Evolutionary conservation across 176 grass and related monocot genomes (phyloP).

Genomic region (Olyra latifolia): DNA sequence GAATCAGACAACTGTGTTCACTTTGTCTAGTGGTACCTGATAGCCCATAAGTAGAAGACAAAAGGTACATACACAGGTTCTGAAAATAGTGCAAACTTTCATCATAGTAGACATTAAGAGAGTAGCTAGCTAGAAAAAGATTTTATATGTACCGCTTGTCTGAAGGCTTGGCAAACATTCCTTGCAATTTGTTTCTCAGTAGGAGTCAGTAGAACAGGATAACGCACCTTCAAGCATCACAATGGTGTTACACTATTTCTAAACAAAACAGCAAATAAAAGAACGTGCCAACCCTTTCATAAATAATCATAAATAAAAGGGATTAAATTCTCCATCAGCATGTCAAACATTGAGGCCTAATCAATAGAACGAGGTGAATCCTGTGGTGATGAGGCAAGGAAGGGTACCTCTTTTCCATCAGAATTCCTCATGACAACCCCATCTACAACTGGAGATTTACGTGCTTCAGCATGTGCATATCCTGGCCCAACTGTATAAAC

Average conservation of each 20-base stretch:
- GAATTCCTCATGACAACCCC: slow-evolving; percentile 97
- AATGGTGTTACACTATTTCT: background rate
- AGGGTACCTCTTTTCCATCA: slow-evolving; percentile 90
- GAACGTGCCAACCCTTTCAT: background rate
- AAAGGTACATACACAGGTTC: background rate
- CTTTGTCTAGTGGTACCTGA: background rate
- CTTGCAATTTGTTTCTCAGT: slow-evolving; percentile 96
- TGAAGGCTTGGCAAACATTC: slow-evolving; percentile 82
- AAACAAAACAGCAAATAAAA: slow-evolving; percentile 3
- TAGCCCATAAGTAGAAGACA: background rate
- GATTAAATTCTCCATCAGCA: background rate
- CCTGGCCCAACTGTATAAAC: slow-evolving; percentile 89
- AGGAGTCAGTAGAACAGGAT: slow-evolving; percentile 87
- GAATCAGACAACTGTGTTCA: background rate
- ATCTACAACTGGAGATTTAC: slow-evolving; percentile 96
- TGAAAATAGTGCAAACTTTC: background rate
- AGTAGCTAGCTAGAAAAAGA: background rate
- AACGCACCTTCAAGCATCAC: slow-evolving; percentile 65
- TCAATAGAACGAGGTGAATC: slow-evolving; percentile 5
- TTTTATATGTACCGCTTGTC: slow-evolving; percentile 72
- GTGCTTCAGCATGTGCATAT: slow-evolving; percentile 98
- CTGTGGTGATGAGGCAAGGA: background rate
- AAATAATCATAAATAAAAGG: slow-evolving; percentile 15
- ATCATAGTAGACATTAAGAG: background rate
- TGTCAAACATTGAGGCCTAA: slow-evolving; percentile 7